Conservation (phyloP, 768 basidiomycete species). For the Pisolithus tinctorius region DNA sequence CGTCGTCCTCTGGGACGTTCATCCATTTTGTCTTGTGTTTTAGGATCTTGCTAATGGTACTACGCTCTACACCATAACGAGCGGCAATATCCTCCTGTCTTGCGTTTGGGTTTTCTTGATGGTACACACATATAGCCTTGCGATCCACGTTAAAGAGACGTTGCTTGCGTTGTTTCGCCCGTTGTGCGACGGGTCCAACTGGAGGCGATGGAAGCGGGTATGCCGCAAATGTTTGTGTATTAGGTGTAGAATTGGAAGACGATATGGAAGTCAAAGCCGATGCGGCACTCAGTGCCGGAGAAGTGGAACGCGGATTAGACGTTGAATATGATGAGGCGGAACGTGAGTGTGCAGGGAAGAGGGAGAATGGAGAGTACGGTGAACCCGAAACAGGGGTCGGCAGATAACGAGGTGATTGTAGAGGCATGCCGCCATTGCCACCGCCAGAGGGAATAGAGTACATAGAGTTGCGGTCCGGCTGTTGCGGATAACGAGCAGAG, state of each 20-base stretch:
- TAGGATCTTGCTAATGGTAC: conserved; percentile 90
- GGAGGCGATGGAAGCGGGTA: conserved; percentile 25
- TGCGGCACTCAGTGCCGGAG: conserved; percentile 55
- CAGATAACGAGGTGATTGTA: conserved; percentile 38
- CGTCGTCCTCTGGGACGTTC: conserved; percentile 53
- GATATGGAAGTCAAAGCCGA: conserved; percentile 51
- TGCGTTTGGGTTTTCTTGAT: conserved; percentile 53
- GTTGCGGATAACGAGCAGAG: conserved; percentile 22
- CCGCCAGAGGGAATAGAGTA: conserved; percentile 14
- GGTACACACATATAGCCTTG: conserved; percentile 66
- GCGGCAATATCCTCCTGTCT: conserved; percentile 83
- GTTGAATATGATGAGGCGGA: conserved; percentile 37
- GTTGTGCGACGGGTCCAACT: conserved; percentile 24
- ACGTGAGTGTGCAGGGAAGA: conserved; percentile 39
- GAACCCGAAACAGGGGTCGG: conserved; percentile 41
- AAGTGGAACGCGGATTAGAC: conserved; percentile 47
- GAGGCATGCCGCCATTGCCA: conserved; percentile 20
- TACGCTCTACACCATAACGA: conserved; percentile 74
- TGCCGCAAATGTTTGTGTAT: conserved; percentile 23
- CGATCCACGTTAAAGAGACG: conserved; percentile 71
- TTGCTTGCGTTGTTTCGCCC: conserved; percentile 57
- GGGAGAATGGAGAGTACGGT: conserved; percentile 39
- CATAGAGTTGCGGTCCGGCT: conserved; percentile 29
- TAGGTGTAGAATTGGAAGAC: conserved; percentile 27
- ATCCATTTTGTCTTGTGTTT: conserved; percentile 83